Conservation (phyloP, 805 yeast species). For the Ascoidea asiatica region DNA sequence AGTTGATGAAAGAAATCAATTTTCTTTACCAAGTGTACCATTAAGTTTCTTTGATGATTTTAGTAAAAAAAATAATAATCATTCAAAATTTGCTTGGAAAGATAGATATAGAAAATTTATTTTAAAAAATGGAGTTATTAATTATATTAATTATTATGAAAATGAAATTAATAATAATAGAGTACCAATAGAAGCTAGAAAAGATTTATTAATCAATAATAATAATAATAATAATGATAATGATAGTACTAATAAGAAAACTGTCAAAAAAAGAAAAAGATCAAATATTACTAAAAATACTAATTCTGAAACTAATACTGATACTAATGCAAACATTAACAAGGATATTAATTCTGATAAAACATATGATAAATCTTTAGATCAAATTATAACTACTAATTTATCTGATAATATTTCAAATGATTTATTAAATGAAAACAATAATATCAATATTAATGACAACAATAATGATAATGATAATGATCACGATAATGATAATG, state of each 20-base stretch:
- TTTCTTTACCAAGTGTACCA: slow-evolving; percentile 24
- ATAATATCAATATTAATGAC: too few species aligned
- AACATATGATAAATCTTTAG: too few species aligned
- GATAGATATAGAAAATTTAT: slow-evolving; percentile 67
- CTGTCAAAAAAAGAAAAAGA: not conserved
- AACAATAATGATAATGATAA: too few species aligned
- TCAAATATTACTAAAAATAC: not conserved
- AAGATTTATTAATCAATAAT: slow-evolving; percentile 10
- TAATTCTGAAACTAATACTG: not conserved
- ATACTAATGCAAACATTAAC: not conserved
- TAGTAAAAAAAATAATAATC: slow-evolving; percentile 29
- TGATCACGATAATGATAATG: too few species aligned
- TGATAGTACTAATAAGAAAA: too few species aligned
- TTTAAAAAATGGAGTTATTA: slow-evolving; percentile 42
- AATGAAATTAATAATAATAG: slow-evolving; percentile 21
- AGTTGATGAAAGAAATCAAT: too few species aligned
- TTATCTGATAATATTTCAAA: too few species aligned
- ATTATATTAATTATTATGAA: slow-evolving; percentile 41
- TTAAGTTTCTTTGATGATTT: slow-evolving; percentile 26
- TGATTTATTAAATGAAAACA: too few species aligned
- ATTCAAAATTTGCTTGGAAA: slow-evolving; percentile 63
- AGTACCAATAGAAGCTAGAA: slow-evolving; percentile 35
- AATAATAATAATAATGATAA: not conserved
- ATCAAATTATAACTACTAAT: too few species aligned
- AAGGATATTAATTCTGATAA: too few species aligned